A percentile compares a stretch with the other conserved stretches of the same genome.
Conservation (phyloP, 371 early-diverging fungal species). For the Syncephalastrum monosporum region DNA sequence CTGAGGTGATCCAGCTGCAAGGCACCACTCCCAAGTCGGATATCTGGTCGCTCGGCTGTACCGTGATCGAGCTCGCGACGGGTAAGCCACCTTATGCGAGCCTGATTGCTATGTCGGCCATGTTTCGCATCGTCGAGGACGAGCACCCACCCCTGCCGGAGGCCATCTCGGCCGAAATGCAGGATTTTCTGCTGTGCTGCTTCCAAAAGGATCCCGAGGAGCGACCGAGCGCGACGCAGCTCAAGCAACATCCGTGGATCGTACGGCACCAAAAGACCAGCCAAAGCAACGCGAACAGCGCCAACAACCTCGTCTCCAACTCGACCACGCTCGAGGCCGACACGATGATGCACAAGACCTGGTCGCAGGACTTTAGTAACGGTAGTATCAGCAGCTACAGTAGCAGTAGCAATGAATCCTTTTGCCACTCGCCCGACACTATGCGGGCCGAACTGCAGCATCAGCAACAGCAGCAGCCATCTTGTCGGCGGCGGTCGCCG, state of each 20-base stretch:
- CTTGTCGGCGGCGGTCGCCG: too few species aligned
- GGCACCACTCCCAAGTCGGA: conserved; percentile 83
- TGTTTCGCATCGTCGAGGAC: conserved; percentile 91
- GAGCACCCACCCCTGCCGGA: conserved; percentile 85
- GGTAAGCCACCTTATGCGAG: conserved; percentile 88
- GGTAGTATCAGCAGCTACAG: too few species aligned
- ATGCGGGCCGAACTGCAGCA: too few species aligned
- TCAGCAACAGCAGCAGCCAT: too few species aligned
- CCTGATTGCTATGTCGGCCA: conserved; percentile 80
- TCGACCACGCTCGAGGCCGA: too few species aligned
- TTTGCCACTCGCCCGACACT: too few species aligned
- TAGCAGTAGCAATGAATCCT: too few species aligned
- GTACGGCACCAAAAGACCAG: conserved; percentile 27
- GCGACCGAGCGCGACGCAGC: conserved; percentile 68
- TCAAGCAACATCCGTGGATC: conserved; percentile 77
- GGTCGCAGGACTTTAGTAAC: too few species aligned
- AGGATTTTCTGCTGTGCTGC: conserved; percentile 73
- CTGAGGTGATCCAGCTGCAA: conserved; percentile 88
- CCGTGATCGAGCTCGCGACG: conserved; percentile 81
- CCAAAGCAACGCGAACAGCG: too few species aligned
- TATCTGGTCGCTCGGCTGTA: conserved; percentile 91
- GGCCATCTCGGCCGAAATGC: conserved; percentile 73
- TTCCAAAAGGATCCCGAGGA: conserved; percentile 77
- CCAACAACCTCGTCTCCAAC: too few species aligned
- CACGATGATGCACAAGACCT: too few species aligned